Evolutionary conservation across 2,329 filamentous ascomycete genomes (phyloP), one percentile per base, ranked within the genome.

Genomic region (Ceratocystis destructans): DNA sequence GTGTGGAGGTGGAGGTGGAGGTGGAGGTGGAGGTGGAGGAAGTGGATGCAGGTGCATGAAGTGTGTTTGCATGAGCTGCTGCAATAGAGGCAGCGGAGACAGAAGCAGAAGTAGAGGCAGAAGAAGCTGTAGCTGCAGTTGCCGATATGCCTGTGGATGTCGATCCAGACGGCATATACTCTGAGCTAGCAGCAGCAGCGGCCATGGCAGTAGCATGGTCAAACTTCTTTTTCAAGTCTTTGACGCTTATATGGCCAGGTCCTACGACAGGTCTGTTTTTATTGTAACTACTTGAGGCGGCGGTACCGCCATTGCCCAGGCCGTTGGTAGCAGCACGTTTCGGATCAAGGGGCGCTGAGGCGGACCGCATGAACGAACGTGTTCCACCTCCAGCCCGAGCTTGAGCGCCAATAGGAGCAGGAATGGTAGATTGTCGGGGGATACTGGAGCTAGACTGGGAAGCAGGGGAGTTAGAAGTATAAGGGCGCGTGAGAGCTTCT

Each of bases 141-240:
- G 12, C 44, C 3, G 37, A 48, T 53, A 20, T 50, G 44, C 20
- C 17, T 28, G 62, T 45, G 61, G 55, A 44, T 53, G 44, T 44
- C 20, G 50, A 64, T 37, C 10, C 41, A 61, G 66, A 63, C 44
- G 41, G 37, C 10, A 41, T 59, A 55, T 37, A 57, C 28, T 55
- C 64, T 46, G 46, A 53, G 20, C 33, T 44, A 33, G 7, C 41
- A 65, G 68, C 33, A 5, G 72, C 66, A 28, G 72, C 69, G 61
- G 74, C 77, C 70, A 80, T 84, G 55, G 55, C 55, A 59, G 55
- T 59, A 59, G 55, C 55, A 72, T 86, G 84, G 74, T 93, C 88
- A 76, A 93, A 94, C 65, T 83, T 86, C 75, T 87, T 89, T 71
- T 89, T 86, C 69, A 94, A 79, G 72, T 94, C 89, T 76, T 87